Conservation (phyloP, 345 rosid species). For the Gossypium stocksii region DNA sequence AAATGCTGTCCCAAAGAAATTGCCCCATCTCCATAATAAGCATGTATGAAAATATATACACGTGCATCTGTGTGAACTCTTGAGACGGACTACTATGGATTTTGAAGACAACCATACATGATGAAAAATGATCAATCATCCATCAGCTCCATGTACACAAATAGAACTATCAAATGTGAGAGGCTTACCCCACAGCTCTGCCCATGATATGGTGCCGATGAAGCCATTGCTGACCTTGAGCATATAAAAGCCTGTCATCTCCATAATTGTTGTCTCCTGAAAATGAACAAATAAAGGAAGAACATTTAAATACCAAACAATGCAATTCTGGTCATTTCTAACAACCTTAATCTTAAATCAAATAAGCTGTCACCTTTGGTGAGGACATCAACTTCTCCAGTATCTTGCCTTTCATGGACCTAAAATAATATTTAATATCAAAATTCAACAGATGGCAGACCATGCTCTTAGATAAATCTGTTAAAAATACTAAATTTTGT, state of each 20-base stretch:
- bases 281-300: slow-evolving; percentile 13
- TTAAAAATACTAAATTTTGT: neutral
- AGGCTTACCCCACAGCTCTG: slow-evolving; percentile 76
- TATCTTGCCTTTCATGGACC: slow-evolving; percentile 87
- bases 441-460: neutral
- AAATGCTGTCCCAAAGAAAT: neutral
- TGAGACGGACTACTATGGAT: neutral
- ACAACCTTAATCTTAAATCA: slow-evolving; percentile 1
- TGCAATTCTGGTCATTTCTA: slow-evolving; percentile 1
- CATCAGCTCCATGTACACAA: neutral
- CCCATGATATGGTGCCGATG: slow-evolving; percentile 84
- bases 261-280: slow-evolving; percentile 75
- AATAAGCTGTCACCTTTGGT: slow-evolving; percentile 67
- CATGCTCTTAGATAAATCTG: neutral
- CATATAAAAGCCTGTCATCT: slow-evolving; percentile 84
- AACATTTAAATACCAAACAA: neutral
- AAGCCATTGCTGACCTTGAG: slow-evolving; percentile 85
- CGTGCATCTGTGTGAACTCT: neutral
- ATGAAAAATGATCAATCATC: neutral
- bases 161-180: neutral
- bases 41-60: neutral
- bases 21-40: neutral
- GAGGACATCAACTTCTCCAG: slow-evolving; percentile 85
- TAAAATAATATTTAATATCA: slow-evolving; percentile 23
- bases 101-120: neutral